Evolutionary conservation across 257 asterid species (phyloP), one percentile per base, ranked within the genome.

Genomic region (Marsdenia floribunda): DNA sequence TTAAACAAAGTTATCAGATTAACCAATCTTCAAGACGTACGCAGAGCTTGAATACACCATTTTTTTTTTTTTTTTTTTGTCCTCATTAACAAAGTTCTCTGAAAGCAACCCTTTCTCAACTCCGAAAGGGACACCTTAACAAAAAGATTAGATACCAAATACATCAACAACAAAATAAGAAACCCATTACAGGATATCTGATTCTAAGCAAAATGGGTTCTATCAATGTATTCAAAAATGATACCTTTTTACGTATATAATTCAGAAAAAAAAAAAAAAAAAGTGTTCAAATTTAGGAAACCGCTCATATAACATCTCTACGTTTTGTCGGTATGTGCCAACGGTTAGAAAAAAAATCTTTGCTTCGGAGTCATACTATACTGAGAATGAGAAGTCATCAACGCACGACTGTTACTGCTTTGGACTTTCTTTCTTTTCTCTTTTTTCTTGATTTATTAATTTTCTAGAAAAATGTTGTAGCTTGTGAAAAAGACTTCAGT

Each of bases 71-170:
- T 75, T 75, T 44, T 40, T 11, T 75, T 60, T 75, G 77, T 74
- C 35, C 77, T 77, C 75, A 77, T 73, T 74, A 84, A 83, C 84
- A 84, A 87, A 85, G 76, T 82, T 82, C 74, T 73, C 54, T 76
- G 96, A 87, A 82, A 86, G 91, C 77, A 59, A 80, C 91, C 72
- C 73, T 44, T 76, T 83, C 76, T 78, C 90, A 73, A 85, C 81
- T 47, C 65, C 65, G 92, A 90, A 74, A 85, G 75, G 75, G 92
- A 86, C 93, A 65, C 70, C 81, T 73, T 83, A 88, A 81, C 96
- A 60, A 83, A 79, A 53, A 77, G 77, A 33, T 55, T 33, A 47
- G 35, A 47, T 3, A 75, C 71, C 68, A 71, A 58, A 67, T 60
- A 80, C 72, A 68, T 68, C 67, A 75, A 52, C 37, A 72, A 57